phyloP scores from a whole-genome alignment of 202 grass and related monocot species.

The Musa balbisiana region DNA sequence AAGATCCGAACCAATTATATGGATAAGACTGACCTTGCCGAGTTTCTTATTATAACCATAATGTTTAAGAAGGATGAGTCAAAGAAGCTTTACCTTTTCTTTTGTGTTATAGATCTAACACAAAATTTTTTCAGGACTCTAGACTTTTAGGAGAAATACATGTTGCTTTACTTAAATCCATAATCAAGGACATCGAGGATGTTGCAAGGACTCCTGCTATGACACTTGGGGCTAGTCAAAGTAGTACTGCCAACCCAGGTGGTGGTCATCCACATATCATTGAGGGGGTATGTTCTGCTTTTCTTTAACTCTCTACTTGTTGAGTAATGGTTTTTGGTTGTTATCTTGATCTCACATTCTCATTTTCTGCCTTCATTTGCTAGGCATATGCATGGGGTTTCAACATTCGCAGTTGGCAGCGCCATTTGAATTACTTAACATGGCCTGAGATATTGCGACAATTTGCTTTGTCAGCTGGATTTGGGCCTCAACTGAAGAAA shows the following conservation, averaged over 20 bases:
- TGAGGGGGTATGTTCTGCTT: conserved; percentile 55
- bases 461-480: conserved; percentile 81
- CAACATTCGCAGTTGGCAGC: conserved; percentile 76
- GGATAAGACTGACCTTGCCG: not conserved
- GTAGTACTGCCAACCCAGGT: conserved; percentile 53
- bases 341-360: not conserved
- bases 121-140: conserved; percentile 53
- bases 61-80: not conserved
- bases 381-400: conserved; percentile 95
- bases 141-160: conserved; percentile 75
- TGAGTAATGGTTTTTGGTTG: conserved; percentile 14
- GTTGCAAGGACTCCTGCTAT: conserved; percentile 70
- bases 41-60: not conserved
- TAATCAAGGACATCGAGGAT: conserved; percentile 95
- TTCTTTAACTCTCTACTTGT: conserved; percentile 6
- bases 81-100: not conserved
- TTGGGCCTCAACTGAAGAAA: conserved; percentile 76
- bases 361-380: conserved; percentile 14
- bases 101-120: not conserved
- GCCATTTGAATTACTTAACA: conserved; percentile 58
- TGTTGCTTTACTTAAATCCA: conserved; percentile 69
- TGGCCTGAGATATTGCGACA: conserved; percentile 94
- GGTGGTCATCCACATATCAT: conserved; percentile 85
- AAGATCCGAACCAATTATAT: not conserved
- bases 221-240: conserved; percentile 64